These are phyloP conservation scores for Aspergillus ibericus DNA, from an alignment of 2,329 filamentous ascomycete genomes.

Conservation along the genomic window DNA sequence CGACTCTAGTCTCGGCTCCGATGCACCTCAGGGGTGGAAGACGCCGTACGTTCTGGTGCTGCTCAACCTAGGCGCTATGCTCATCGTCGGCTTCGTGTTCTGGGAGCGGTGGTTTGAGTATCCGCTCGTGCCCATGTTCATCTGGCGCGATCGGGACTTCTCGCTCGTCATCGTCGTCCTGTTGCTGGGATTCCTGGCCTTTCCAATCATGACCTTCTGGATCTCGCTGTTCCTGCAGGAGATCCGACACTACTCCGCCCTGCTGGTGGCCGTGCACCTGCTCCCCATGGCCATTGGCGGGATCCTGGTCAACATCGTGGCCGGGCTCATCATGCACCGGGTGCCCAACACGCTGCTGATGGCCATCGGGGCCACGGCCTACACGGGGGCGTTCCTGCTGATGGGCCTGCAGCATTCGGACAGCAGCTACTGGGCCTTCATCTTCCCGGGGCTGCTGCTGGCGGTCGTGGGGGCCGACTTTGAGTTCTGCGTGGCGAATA, in stretches of 20 bases:
- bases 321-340: conserved; percentile 61
- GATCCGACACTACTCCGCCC: conserved; percentile 52
- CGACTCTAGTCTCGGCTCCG: conserved; percentile 45
- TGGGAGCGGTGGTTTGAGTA: conserved; percentile 60
- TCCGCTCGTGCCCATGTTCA: conserved; percentile 55
- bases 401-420: conserved; percentile 54
- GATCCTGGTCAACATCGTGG: conserved; percentile 63
- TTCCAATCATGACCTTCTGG: conserved; percentile 63
- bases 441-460: conserved; percentile 62
- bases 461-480: conserved; percentile 67
- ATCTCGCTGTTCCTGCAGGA: conserved; percentile 66
- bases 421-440: conserved; percentile 64
- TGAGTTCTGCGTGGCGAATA: conserved; percentile 70
- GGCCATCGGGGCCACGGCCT: conserved; percentile 50
- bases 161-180: conserved; percentile 60
- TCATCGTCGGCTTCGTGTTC: conserved; percentile 59
- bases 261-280: conserved; percentile 62
- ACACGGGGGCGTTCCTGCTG: conserved; percentile 50
- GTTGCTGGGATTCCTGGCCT: conserved; percentile 63
- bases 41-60: conserved; percentile 63
- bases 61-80: conserved; percentile 58
- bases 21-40: conserved; percentile 63
- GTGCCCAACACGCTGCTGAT: conserved; percentile 66
- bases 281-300: conserved; percentile 66
- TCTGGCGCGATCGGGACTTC: conserved; percentile 65